Conservation (phyloP, 2,329 filamentous ascomycete genomes). For the Cordyceps fumosorosea region DNA sequence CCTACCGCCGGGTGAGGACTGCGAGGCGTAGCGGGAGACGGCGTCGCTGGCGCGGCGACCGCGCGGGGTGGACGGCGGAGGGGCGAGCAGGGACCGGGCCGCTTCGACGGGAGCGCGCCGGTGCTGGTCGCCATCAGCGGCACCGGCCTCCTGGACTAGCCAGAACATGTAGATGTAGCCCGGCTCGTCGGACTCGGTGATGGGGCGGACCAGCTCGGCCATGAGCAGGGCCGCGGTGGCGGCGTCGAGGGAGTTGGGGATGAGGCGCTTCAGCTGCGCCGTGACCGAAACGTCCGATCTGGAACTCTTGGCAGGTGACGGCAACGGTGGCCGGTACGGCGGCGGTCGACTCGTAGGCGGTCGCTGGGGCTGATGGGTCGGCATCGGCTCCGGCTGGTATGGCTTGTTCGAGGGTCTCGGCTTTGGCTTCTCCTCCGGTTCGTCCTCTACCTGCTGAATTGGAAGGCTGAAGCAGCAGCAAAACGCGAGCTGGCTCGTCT, state of each 20-base stretch:
- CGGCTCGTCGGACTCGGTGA: slow-evolving; percentile 60
- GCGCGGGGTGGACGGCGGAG: slow-evolving; percentile 37
- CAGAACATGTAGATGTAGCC: slow-evolving; percentile 99
- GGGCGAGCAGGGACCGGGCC: slow-evolving; percentile 51
- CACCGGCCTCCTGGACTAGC: slow-evolving; percentile 57
- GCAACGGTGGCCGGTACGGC: slow-evolving; percentile 16
- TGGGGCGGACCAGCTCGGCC: slow-evolving; percentile 67
- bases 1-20: not conserved
- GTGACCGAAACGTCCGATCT: slow-evolving; percentile 28
- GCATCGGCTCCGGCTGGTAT: slow-evolving; percentile 19
- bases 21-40: slow-evolving; percentile 41
- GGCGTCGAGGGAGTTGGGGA: slow-evolving; percentile 61
- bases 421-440: slow-evolving; percentile 11
- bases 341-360: slow-evolving; percentile 19
- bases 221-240: slow-evolving; percentile 64
- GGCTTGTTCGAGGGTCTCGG: slow-evolving; percentile 11
- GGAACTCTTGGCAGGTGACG: slow-evolving; percentile 25
- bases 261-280: slow-evolving; percentile 41
- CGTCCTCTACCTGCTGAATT: slow-evolving; percentile 34
- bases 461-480: slow-evolving; percentile 50
- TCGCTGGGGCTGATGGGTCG: slow-evolving; percentile 15
- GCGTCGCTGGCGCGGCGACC: slow-evolving; percentile 50
- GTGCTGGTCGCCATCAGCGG: slow-evolving; percentile 27
- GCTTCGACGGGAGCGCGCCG: slow-evolving; percentile 50
- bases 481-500: slow-evolving; percentile 28